Percentiles rank a stretch among this genome's conserved stretches.
Evolutionary conservation across 768 basidiomycete species (phyloP).

Genomic region (Russula emetica): DNA sequence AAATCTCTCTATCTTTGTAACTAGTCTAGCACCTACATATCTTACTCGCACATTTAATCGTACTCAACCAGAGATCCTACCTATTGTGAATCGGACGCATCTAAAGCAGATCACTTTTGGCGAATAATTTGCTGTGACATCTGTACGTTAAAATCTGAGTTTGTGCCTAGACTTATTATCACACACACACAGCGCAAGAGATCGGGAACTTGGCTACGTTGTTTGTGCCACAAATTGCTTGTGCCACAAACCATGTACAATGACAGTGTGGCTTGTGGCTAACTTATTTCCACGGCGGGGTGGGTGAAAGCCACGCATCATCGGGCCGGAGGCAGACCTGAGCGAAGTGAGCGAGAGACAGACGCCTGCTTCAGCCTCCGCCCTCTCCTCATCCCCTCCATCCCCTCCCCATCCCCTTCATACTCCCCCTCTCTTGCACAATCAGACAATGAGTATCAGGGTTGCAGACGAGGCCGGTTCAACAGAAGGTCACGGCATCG

Average conservation of each 20-base stretch:
- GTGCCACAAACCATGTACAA: too few relatives aligned
- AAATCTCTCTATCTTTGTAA: neutral
- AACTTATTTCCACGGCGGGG: too few relatives aligned
- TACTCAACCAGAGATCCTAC: neutral
- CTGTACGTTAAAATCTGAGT: neutral
- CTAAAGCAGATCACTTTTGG: neutral
- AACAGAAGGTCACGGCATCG: conserved; percentile 17
- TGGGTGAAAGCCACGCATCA: too few relatives aligned
- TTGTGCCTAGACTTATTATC: neutral
- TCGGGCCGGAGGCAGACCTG: too few relatives aligned
- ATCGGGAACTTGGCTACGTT: neutral
- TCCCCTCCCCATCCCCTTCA: neutral
- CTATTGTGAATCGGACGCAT: neutral
- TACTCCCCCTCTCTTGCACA: neutral
- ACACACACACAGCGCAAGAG: neutral
- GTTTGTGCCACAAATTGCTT: too few relatives aligned
- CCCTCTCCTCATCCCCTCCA: neutral
- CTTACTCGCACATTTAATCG: neutral
- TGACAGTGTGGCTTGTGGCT: too few relatives aligned
- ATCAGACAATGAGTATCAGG: conserved; percentile 7
- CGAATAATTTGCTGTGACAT: neutral
- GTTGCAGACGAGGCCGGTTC: conserved; percentile 17
- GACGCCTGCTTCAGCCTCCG: neutral
- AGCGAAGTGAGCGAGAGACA: too few relatives aligned
- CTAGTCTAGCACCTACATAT: neutral